Evolutionary conservation across 495 filamentous ascomycete species (phyloP), one percentile per base, ranked within the genome.

Genomic region (Penicillium robsamsonii): DNA sequence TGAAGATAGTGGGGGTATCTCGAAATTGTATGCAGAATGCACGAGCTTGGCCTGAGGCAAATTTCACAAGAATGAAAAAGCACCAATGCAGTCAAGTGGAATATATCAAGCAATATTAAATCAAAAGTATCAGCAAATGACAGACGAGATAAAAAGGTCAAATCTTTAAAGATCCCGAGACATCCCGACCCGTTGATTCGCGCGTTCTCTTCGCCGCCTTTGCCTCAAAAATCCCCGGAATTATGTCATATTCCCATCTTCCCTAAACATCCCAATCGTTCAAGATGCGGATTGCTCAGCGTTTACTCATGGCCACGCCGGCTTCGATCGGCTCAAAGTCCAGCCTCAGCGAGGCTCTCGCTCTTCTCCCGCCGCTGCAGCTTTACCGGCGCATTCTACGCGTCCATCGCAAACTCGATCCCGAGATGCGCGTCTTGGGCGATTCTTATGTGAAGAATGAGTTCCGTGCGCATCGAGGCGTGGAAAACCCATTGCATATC

Each of bases 401-500:
- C 57, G 84, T 89, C 1, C 95, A 98, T 72, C 83, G 94, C 46
- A 87, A 88, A 57, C 75, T 98, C 17, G 84, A 87, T 1, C 63
- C 64, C 3, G 82, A 94, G 45, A 86, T 89, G 84, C 82, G 94
- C 22, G 42, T 96, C 4, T 72, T 98, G 8, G 94, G 94, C 0
- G 94, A 98, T 65, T 80, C 87, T 59, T 98, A 96, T 73, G 76
- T 97, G 65, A 96, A 92, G 75, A 81, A 80, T 37, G 95, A 98
- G 75, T 98, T 96, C 60, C 79, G 91, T 46, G 85, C 85, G 6
- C 94, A 97, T 67, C 75, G 78, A 48, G 79, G 81, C 52, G 81
- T 93, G 30, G 94, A 97, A 54, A 97, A 97, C 64, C 95, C 95
- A 1, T 81, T 89, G 40, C 92, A 97, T 67, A 84, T 98, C 71